Conservation (phyloP, 1,139 yeast species). For the Geotrichum citri-aurantii region DNA sequence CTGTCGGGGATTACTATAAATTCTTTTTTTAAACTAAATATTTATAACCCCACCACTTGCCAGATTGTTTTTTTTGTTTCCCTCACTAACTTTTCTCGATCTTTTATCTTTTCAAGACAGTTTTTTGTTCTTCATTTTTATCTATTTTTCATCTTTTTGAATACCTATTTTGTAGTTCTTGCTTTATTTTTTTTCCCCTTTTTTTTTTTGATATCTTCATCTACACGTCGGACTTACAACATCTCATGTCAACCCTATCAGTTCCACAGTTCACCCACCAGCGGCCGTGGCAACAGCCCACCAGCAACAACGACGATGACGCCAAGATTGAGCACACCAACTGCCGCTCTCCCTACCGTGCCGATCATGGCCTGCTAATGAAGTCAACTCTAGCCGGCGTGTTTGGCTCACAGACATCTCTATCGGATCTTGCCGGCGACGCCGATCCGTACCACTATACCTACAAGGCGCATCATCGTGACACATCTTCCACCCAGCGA, state of each 20-base stretch:
- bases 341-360: constrained; percentile 24
- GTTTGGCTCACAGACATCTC: constrained; percentile 36
- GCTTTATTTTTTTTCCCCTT: background rate
- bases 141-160: too few relatives aligned
- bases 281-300: background rate
- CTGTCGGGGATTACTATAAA: too few relatives aligned
- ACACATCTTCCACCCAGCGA: background rate
- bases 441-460: background rate
- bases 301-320: background rate
- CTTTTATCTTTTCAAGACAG: too few relatives aligned
- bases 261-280: background rate
- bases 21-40: too few relatives aligned
- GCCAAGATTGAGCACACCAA: background rate
- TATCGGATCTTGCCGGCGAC: constrained; percentile 37
- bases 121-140: too few relatives aligned
- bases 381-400: constrained; percentile 33
- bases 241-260: background rate
- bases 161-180: too few relatives aligned
- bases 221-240: background rate
- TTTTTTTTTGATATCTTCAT: background rate
- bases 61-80: too few relatives aligned
- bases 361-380: background rate
- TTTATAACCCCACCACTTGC: too few relatives aligned
- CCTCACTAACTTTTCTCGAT: too few relatives aligned
- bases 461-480: background rate